Conservation (phyloP, 345 rosid genomes). For the Psidium friedrichsthalianum region DNA sequence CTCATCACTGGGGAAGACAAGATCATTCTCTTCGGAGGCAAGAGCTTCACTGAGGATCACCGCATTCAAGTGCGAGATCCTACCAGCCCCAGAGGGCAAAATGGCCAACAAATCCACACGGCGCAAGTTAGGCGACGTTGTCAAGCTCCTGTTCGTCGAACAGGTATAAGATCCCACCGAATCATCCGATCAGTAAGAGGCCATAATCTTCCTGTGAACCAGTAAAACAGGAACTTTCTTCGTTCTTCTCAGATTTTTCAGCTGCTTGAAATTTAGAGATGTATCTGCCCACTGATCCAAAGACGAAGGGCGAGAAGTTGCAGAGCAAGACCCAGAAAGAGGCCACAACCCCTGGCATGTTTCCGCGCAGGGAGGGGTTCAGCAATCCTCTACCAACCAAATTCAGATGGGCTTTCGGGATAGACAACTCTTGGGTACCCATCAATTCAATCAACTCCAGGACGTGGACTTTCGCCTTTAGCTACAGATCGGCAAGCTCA, state of each 20-base stretch:
- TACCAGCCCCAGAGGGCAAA: too few species aligned
- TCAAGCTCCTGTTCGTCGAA: too few species aligned
- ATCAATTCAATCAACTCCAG: conserved; percentile 22
- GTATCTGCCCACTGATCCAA: conserved; percentile 12
- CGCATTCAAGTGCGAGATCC: too few species aligned
- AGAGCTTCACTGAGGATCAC: too few species aligned
- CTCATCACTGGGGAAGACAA: too few species aligned
- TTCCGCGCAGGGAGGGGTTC: conserved; percentile 18
- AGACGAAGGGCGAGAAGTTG: conserved; percentile 23
- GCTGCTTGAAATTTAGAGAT: conserved; percentile 25
- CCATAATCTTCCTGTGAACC: neutral
- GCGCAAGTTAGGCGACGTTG: too few species aligned
- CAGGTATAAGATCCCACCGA: too few species aligned
- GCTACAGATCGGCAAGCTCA: too few species aligned
- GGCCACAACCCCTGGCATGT: conserved; percentile 17
- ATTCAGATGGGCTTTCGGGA: conserved; percentile 21
- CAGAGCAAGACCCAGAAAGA: conserved; percentile 41
- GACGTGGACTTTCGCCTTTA: too few species aligned
- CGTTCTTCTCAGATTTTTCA: conserved; percentile 3
- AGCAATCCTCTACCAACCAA: conserved; percentile 10
- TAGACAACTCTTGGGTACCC: conserved; percentile 17
- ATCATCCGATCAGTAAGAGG: too few species aligned
- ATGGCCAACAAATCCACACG: too few species aligned
- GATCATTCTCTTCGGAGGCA: too few species aligned
- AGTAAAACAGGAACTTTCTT: conserved; percentile 9